Conservation (phyloP, 2,329 filamentous ascomycete species). For the Penicillium sp. region DNA sequence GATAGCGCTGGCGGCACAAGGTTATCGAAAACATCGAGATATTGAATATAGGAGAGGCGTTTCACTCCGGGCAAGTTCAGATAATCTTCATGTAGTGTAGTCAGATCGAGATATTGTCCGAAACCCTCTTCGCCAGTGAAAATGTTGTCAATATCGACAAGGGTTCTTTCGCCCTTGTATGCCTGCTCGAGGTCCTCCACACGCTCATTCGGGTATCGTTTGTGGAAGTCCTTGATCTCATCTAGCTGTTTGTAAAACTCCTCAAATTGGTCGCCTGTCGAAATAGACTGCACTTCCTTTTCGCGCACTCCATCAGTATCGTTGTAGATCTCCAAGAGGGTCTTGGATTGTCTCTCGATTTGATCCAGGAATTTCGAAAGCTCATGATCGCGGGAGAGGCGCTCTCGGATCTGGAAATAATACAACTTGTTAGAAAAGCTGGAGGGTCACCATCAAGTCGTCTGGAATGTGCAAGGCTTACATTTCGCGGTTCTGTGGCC, state of each 20-base stretch:
- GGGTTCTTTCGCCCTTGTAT: slow-evolving; percentile 73
- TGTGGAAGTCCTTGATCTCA: slow-evolving; percentile 84
- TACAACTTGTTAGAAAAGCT: slow-evolving; percentile 22
- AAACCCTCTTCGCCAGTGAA: slow-evolving; percentile 96
- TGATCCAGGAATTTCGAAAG: slow-evolving; percentile 83
- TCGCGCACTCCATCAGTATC: slow-evolving; percentile 73
- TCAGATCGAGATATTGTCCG: slow-evolving; percentile 90
- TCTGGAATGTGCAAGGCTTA: slow-evolving; percentile 50
- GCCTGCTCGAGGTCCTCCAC: slow-evolving; percentile 93
- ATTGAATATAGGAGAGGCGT: slow-evolving; percentile 86
- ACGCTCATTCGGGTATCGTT: slow-evolving; percentile 88
- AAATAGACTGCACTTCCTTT: slow-evolving; percentile 81
- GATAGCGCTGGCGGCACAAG: slow-evolving; percentile 76
- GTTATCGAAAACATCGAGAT: slow-evolving; percentile 86
- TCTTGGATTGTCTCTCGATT: slow-evolving; percentile 82
- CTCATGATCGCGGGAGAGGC: slow-evolving; percentile 89
- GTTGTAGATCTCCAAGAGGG: slow-evolving; percentile 81
- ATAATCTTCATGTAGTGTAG: slow-evolving; percentile 80
- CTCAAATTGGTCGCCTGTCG: slow-evolving; percentile 83
- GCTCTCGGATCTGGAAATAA: slow-evolving; percentile 75
- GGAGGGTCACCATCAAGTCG: not conserved
- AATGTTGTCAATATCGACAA: slow-evolving; percentile 79
- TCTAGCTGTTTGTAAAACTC: slow-evolving; percentile 87
- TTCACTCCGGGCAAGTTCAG: slow-evolving; percentile 88
- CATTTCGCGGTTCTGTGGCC: slow-evolving; percentile 84